Base-by-base conservation (phyloP, 148 eudicot genomes). In the Arbutus unedo region DNA sequence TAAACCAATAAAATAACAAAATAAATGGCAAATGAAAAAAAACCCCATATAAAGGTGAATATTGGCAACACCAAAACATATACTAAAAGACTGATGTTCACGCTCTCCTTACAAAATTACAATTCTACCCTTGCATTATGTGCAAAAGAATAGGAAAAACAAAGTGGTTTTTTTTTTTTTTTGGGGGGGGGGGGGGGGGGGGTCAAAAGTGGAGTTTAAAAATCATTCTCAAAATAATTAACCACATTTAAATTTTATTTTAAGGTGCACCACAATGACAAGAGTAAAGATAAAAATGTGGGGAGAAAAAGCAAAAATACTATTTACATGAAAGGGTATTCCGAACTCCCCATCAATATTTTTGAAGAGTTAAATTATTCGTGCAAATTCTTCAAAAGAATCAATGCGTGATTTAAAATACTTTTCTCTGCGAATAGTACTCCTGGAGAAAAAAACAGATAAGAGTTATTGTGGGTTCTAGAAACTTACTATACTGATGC, bases 401-500 rank as follows among this genome's bases (percentile, higher is more conserved):
- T 31, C 1, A 31, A 1, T 1, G 38, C 38, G 38, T 31, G 38
- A 1, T 31, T 31, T 31, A 1, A 1, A 31, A 31, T 31, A 31
- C 38, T 1, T 1, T 31, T 31, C 38, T 31, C 38, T 31, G 38
- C 38, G 1, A 31, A 31, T 31, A 31, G 38, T 1, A 31, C 1
- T 31, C 1, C 38, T 31, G 7, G 18, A 11, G 6, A 18, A 0
- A 25, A 62, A 23, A 0, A 77, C 6, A 60, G 23, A 80, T 21
- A 53, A 16, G 45, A 38, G 14, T 23, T 31, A 31, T 31, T 1
- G 44, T 50, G 72, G 55, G 60, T 31, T 62, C 54, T 5, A 53
- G 70, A 86, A 49, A 85, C 88, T 84, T 86, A 91, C 94, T 0
- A 90, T 81, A 75, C 88, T 85, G 71, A 91, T 88, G 60, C 94